Percentiles rank a stretch among this genome's conserved stretches.
These are phyloP conservation scores for Amphibolis antarctica DNA, from an alignment of 106 monocot genomes.

Conservation along the genomic window DNA sequence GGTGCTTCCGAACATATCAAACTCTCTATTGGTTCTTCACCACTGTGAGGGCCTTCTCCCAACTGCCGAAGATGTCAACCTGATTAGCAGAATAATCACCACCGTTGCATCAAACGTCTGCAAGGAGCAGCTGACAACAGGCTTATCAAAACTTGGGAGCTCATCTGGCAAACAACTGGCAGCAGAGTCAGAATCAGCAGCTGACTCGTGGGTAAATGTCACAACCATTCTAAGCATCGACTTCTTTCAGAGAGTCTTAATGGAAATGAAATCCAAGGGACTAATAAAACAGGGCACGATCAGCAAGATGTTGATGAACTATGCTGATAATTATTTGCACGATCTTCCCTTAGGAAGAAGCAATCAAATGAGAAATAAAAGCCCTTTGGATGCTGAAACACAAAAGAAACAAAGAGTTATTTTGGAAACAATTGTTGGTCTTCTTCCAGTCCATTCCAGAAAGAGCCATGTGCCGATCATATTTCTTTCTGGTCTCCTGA, in stretches of 20 bases:
- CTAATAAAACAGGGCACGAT: slow-evolving; percentile 72
- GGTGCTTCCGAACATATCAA: slow-evolving; percentile 42
- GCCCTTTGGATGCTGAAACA: slow-evolving; percentile 20
- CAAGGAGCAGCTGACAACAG: slow-evolving; percentile 61
- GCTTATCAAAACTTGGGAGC: slow-evolving; percentile 60
- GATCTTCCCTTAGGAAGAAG: slow-evolving; percentile 22
- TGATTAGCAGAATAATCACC: slow-evolving; percentile 35
- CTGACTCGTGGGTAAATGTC: slow-evolving; percentile 61
- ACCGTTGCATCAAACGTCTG: slow-evolving; percentile 49
- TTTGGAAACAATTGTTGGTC: slow-evolving; percentile 52
- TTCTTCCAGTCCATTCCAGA: slow-evolving; percentile 64
- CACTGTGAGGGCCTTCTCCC: slow-evolving; percentile 57
- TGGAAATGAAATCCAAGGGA: slow-evolving; percentile 58
- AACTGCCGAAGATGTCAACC: slow-evolving; percentile 49
- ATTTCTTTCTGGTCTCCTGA: slow-evolving; percentile 73
- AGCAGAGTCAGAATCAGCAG: slow-evolving; percentile 14
- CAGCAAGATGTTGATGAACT: slow-evolving; percentile 50
- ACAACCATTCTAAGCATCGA: slow-evolving; percentile 42
- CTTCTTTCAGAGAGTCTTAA: slow-evolving; percentile 63
- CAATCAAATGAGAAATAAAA: slow-evolving; percentile 12
- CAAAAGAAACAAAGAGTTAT: slow-evolving; percentile 34
- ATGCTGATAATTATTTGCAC: slow-evolving; percentile 47
- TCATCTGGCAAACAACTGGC: slow-evolving; percentile 4
- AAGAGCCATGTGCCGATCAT: slow-evolving; percentile 55
- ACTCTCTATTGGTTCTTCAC: slow-evolving; percentile 54